These are phyloP conservation scores for Rhododendron kiyosumense DNA, from an alignment of 148 eudicot species.

Conservation along the genomic window DNA sequence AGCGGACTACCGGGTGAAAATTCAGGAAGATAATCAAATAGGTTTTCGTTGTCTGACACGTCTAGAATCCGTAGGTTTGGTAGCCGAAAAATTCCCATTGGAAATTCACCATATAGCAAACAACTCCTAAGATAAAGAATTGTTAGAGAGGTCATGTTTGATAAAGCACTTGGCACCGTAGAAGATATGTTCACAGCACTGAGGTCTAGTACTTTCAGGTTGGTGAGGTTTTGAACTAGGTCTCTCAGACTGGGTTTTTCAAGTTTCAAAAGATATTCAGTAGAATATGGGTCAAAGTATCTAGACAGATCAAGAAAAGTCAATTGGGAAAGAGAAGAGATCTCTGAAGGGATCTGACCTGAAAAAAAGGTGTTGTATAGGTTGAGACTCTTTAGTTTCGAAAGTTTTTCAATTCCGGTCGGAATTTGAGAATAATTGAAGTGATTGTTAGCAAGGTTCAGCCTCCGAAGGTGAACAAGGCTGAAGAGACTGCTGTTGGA, in stretches of 20 bases:
- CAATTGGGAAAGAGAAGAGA: too few species aligned
- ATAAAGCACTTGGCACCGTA: slow-evolving; percentile 7
- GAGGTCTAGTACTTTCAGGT: slow-evolving; percentile 16
- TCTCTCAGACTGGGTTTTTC: background rate
- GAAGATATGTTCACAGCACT: slow-evolving; percentile 18
- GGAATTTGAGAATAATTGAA: slow-evolving; percentile 27
- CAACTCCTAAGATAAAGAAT: slow-evolving; percentile 2
- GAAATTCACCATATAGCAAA: slow-evolving; percentile 22
- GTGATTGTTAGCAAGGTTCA: slow-evolving; percentile 27
- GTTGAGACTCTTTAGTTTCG: background rate
- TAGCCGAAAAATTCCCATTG: slow-evolving; percentile 19
- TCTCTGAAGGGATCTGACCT: background rate
- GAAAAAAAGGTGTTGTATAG: background rate
- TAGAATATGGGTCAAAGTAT: background rate
- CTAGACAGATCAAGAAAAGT: background rate
- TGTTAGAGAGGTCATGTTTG: slow-evolving; percentile 16
- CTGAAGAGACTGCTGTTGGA: background rate
- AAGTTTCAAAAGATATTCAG: background rate
- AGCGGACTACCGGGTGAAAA: background rate
- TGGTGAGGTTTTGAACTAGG: slow-evolving; percentile 22
- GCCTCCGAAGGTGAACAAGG: slow-evolving; percentile 29
- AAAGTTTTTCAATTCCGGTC: background rate
- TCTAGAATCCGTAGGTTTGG: slow-evolving; percentile 22
- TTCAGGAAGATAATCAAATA: background rate
- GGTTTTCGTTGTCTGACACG: background rate